A percentile compares a stretch with the other conserved stretches of the same genome.
Evolutionary conservation across 768 basidiomycete genomes (phyloP).

Genomic region (Panaeolus papilionaceus): DNA sequence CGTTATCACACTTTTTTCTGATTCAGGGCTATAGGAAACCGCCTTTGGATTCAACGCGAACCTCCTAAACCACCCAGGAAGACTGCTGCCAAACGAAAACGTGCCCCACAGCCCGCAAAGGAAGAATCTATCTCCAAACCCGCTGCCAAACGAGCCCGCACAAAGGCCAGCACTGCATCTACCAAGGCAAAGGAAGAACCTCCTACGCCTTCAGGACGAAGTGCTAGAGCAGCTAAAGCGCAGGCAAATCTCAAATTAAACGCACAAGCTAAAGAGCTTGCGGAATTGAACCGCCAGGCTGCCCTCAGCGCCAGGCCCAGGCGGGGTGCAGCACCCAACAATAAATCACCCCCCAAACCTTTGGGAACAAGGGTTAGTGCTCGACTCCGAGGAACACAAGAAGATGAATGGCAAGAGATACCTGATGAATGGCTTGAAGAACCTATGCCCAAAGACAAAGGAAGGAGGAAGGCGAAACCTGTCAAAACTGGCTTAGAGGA

Average conservation of each 20-base stretch:
- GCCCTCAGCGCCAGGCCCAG: conserved; percentile 27
- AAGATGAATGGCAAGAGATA: conserved; percentile 82
- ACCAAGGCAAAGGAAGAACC: conserved; percentile 22
- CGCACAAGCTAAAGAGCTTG: conserved; percentile 71
- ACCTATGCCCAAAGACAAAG: not conserved
- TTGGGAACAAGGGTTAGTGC: conserved; percentile 72
- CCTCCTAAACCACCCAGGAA: conserved; percentile 52
- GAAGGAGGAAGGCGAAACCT: conserved; percentile 21
- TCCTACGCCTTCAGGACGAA: conserved; percentile 40
- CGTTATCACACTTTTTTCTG: conserved; percentile 7
- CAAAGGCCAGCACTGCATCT: conserved; percentile 15
- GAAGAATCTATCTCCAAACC: conserved; percentile 22
- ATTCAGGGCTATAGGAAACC: conserved; percentile 58
- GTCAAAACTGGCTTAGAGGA: conserved; percentile 65
- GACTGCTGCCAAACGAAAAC: conserved; percentile 46
- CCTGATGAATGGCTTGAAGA: conserved; percentile 75
- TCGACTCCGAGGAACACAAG: conserved; percentile 59
- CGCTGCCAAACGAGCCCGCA: conserved; percentile 19
- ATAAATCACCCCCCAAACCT: conserved; percentile 34
- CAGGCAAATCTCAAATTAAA: conserved; percentile 75
- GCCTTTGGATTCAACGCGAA: conserved; percentile 86
- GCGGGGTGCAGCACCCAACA: conserved; percentile 20
- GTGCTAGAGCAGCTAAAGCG: conserved; percentile 69
- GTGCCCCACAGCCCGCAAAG: conserved; percentile 26
- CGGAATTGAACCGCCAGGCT: conserved; percentile 63